Conservation (phyloP, 768 basidiomycete genomes). For the Plicaturopsis crispa region DNA sequence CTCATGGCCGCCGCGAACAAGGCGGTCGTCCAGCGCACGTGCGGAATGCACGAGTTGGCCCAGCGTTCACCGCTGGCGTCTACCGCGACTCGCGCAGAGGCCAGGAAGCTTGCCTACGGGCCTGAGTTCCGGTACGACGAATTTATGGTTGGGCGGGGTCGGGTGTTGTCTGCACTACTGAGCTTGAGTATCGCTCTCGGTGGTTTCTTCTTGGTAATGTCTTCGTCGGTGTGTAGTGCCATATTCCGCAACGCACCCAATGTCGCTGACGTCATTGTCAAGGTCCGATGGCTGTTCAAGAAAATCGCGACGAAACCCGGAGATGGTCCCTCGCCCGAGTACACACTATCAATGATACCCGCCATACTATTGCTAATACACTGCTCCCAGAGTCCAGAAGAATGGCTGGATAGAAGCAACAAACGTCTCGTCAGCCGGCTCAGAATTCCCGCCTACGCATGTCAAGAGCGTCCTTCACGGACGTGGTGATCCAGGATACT, state of each 20-base stretch:
- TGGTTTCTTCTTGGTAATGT: constrained; percentile 12
- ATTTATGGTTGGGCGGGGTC: constrained; percentile 37
- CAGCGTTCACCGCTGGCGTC: constrained; percentile 3
- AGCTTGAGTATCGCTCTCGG: constrained; percentile 28
- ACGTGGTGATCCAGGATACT: constrained; percentile 74
- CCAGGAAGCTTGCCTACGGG: constrained; percentile 43
- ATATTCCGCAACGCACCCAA: neutral
- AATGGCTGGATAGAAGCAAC: constrained; percentile 54
- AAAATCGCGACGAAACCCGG: constrained; percentile 45
- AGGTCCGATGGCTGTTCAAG: constrained; percentile 55
- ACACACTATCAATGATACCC: no score
- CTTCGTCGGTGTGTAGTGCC: neutral
- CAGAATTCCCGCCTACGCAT: constrained; percentile 27
- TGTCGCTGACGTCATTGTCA: neutral
- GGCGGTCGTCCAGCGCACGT: constrained; percentile 47
- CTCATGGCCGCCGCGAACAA: constrained; percentile 38
- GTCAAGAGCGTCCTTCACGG: constrained; percentile 59
- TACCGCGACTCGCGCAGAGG: constrained; percentile 8
- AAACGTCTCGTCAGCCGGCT: constrained; percentile 62
- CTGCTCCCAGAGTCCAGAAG: constrained; percentile 38
- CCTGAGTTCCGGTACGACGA: constrained; percentile 73
- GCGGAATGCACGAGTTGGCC: constrained; percentile 38
- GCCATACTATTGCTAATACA: neutral
- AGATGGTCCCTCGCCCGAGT: constrained; percentile 61
- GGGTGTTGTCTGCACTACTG: constrained; percentile 32